Evolutionary conservation across 2,329 filamentous ascomycete genomes (phyloP), one percentile per base, ranked within the genome.

Genomic region (Myriosclerotinia duriaeana): DNA sequence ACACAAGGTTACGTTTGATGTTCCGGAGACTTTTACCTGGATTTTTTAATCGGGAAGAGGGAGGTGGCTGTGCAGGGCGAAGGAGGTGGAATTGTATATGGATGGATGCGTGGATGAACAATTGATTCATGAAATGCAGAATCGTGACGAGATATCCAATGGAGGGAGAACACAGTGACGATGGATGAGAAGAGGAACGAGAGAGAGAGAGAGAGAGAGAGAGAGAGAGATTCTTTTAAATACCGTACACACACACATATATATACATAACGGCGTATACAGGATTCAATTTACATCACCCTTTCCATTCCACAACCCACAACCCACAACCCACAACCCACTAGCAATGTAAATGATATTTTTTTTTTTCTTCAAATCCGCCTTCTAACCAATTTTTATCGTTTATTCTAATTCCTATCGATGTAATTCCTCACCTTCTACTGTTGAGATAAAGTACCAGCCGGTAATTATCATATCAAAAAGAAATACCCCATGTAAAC

Each of bases 1-100:
- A 71, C 78, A 79, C 66, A 79, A 77, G 53, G 73, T 79, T 6
- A 78, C 78, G 17, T 89, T 90, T 69, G 82, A 85, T 63, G 86
- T 89, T 52, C 79, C 83, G 73, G 83, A 89, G 72, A 85, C 85
- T 6, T 89, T 89, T 73, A 87, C 83, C 34, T 89, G 87, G 87
- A 79, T 86, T 17, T 69, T 71, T 44, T 75, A 66, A 69, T 15
- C 20, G 42, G 26, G 5, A 14, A 1, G 17, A n/a, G 7, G 3
- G 26, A 17, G 38, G 15, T 11, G n/a, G n/a, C 12, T 8, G 12
- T 1, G 55, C 1, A 9, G 8, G 26, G 40, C 15, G 5, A n/a
- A 14, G 15, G 40, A 14, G n/a, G 0, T 11, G 40, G 26, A 11
- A 20, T 46, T 46, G 17, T 3, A 46, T 20, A 6, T 17, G 17